Conservation (phyloP, 176 grass and related monocot species). For the sorghum (Sorghum bicolor) region DNA sequence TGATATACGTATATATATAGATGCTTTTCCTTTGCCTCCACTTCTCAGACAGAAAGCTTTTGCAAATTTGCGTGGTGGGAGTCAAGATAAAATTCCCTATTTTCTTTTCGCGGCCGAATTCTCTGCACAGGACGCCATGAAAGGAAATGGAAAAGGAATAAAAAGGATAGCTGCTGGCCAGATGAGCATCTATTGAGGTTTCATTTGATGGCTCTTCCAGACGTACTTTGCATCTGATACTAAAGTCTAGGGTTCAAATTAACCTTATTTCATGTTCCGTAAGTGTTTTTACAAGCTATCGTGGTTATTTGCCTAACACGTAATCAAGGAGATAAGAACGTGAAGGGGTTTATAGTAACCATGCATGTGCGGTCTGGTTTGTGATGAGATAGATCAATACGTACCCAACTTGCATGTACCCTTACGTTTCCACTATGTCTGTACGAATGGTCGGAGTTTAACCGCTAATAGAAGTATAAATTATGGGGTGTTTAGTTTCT, state of each 20-base stretch:
- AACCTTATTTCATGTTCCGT: constrained; percentile 17
- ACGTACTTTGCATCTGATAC: constrained; percentile 54
- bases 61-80: constrained; percentile 41
- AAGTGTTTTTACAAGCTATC: not conserved
- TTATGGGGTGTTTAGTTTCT: too few species aligned
- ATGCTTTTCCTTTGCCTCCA: constrained; percentile 40
- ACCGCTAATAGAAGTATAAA: not conserved
- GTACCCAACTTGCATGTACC: not conserved
- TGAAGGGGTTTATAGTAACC: not conserved
- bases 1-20: too few species aligned
- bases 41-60: constrained; percentile 57
- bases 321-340: not conserved
- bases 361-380: not conserved
- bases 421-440: not conserved
- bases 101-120: constrained; percentile 25
- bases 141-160: constrained; percentile 22
- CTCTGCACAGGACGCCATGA: not conserved
- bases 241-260: constrained; percentile 1
- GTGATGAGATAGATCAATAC: not conserved
- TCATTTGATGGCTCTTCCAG: constrained; percentile 19
- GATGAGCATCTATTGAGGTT: constrained; percentile 9
- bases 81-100: constrained; percentile 39
- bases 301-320: constrained; percentile 17
- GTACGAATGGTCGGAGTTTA: not conserved
- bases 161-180: not conserved